phyloP scores from a whole-genome alignment of 345 rosid species.

The Lenwebbia sp. region DNA sequence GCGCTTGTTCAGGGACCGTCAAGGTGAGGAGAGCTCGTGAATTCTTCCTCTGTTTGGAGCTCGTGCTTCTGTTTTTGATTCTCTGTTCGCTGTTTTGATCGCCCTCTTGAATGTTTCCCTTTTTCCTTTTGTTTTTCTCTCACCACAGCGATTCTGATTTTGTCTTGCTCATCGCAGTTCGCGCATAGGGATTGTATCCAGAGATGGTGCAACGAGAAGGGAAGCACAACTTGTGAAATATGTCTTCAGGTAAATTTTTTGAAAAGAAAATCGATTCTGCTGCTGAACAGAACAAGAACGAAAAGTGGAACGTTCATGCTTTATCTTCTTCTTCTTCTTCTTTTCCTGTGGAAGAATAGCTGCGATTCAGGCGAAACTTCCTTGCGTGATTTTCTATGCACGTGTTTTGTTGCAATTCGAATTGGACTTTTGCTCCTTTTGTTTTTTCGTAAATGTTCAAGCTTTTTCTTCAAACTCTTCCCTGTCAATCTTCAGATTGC shows the following conservation, averaged over 20 bases:
- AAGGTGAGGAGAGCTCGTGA: conserved; percentile 32
- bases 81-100: background rate
- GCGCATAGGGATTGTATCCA: conserved; percentile 93
- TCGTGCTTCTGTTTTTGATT: background rate
- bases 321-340: background rate
- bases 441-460: background rate
- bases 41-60: no score
- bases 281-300: background rate
- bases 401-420: background rate
- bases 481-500: background rate
- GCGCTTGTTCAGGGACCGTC: conserved; percentile 87
- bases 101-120: accelerated
- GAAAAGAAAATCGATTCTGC: background rate
- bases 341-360: background rate
- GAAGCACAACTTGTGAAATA: conserved; percentile 85
- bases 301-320: background rate
- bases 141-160: background rate
- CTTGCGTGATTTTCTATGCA: background rate
- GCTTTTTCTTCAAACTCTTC: background rate
- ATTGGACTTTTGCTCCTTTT: background rate
- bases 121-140: background rate
- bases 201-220: conserved; percentile 99
- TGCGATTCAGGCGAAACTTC: background rate
- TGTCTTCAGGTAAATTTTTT: conserved; percentile 62
- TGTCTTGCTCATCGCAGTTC: conserved; percentile 24